Evolutionary conservation across 768 basidiomycete species (phyloP).

Genomic region (Coprinopsis strossmayeri): DNA sequence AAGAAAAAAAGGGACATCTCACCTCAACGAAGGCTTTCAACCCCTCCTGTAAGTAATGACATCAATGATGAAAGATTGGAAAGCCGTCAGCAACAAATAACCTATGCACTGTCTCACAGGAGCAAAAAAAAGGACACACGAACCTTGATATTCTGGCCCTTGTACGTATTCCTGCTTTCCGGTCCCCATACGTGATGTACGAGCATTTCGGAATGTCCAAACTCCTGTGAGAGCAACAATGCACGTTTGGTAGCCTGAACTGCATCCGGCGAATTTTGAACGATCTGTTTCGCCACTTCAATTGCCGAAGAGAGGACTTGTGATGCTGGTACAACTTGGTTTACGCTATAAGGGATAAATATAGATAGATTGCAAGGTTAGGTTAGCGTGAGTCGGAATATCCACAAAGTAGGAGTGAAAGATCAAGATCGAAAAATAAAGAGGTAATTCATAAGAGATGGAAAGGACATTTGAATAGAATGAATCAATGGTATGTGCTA

Average conservation of each 20-base stretch:
- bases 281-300: conserved; percentile 51
- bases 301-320: conserved; percentile 59
- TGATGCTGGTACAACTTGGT: conserved; percentile 52
- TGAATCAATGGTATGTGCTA: no score
- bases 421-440: no score
- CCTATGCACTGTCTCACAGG: no score
- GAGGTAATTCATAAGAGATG: no score
- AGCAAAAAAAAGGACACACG: conserved; percentile 10
- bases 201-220: conserved; percentile 47
- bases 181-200: conserved; percentile 36
- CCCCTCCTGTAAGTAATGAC: conserved; percentile 54
- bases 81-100: no score
- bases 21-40: conserved; percentile 64
- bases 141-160: conserved; percentile 67
- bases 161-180: conserved; percentile 48
- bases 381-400: no score
- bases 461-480: no score
- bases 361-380: no score
- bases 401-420: no score
- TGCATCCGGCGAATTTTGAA: conserved; percentile 68
- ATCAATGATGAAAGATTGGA: no score
- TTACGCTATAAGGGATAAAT: conserved; percentile 44
- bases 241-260: conserved; percentile 73
- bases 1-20: conserved; percentile 13
- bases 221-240: conserved; percentile 47